Conservation (phyloP, 2,329 filamentous ascomycete species). For the Graphium sp. region DNA sequence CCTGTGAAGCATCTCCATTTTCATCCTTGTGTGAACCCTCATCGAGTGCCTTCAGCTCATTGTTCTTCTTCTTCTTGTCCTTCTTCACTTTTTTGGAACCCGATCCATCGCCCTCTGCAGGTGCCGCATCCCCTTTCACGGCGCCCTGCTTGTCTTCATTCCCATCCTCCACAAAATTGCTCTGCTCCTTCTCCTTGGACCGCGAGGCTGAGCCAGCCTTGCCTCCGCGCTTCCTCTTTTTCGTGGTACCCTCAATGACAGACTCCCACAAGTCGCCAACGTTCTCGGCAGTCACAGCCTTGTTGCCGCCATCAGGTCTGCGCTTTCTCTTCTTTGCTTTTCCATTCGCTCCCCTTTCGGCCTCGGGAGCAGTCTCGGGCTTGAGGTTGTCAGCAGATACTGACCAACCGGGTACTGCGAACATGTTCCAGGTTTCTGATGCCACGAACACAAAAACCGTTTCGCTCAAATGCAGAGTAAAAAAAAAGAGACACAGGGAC, state of each 20-base stretch:
- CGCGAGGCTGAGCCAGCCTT: no score
- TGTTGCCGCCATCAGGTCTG: no score
- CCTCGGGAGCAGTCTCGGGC: conserved; percentile 32
- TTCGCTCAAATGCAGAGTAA: no score
- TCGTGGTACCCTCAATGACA: conserved; percentile 54
- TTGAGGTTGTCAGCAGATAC: conserved; percentile 57
- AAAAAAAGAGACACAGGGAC: no score
- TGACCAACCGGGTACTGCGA: conserved; percentile 87
- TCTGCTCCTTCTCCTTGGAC: conserved; percentile 14
- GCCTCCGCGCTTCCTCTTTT: conserved; percentile 10
- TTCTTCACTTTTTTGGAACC: no score
- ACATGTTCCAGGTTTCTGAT: conserved; percentile 46
- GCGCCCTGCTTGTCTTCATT: neutral
- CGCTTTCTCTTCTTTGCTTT: conserved; percentile 45
- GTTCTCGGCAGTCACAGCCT: conserved; percentile 48
- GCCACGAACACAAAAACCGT: no score
- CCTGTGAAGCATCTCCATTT: conserved; percentile 20
- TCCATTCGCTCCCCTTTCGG: conserved; percentile 10
- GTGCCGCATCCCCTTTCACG: neutral
- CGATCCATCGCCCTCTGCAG: no score
- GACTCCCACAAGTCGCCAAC: conserved; percentile 64
- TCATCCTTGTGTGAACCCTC: conserved; percentile 7
- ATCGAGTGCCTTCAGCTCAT: conserved; percentile 11
- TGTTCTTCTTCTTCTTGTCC: conserved; percentile 18
- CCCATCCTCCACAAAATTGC: conserved; percentile 9